Evolutionary conservation across 805 yeast species (phyloP).

Genomic region (Ogataea chonburiensis): DNA sequence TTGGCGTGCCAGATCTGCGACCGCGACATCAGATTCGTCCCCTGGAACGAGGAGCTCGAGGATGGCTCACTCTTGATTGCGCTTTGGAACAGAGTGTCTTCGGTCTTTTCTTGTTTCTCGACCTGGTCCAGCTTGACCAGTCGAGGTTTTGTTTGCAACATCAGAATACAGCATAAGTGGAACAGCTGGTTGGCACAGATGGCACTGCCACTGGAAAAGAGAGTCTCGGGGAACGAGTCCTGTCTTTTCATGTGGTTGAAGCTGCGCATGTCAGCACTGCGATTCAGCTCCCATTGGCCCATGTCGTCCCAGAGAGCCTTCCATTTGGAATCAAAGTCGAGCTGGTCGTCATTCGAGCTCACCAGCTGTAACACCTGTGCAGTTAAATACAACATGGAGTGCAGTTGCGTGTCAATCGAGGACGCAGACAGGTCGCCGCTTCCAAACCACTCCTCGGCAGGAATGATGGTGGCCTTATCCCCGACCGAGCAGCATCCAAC

Average conservation of each 20-base stretch:
- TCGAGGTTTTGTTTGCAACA: conserved; percentile 42
- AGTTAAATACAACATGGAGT: conserved; percentile 21
- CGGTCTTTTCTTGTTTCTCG: conserved; percentile 3
- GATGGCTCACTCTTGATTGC: conserved; percentile 15
- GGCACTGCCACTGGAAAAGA: conserved; percentile 40
- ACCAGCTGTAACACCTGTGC: conserved; percentile 39
- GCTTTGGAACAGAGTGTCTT: conserved; percentile 18
- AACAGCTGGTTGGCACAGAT: conserved; percentile 41
- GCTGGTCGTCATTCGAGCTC: conserved; percentile 23
- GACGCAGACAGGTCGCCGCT: conserved; percentile 1
- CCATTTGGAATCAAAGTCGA: conserved; percentile 39
- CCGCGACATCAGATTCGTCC: conserved; percentile 15
- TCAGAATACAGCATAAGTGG: conserved; percentile 41
- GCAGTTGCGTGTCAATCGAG: conserved; percentile 12
- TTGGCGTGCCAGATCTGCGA: conserved; percentile 42
- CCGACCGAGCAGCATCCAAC: conserved; percentile 34
- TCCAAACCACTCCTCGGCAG: conserved; percentile 18
- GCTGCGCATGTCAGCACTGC: conserved; percentile 38
- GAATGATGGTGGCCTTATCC: conserved; percentile 23
- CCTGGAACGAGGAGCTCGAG: conserved; percentile 10
- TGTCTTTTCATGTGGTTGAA: conserved; percentile 28
- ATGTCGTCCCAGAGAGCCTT: conserved; percentile 40
- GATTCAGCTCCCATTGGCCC: conserved; percentile 37
- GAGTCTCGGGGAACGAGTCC: conserved; percentile 40
- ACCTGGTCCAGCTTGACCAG: conserved; percentile 23